A percentile compares a stretch with the other conserved stretches of the same genome.
These are phyloP conservation scores for Scenedesmus sp. DNA, from an alignment of 163 green algal genomes.

Conservation along the genomic window DNA sequence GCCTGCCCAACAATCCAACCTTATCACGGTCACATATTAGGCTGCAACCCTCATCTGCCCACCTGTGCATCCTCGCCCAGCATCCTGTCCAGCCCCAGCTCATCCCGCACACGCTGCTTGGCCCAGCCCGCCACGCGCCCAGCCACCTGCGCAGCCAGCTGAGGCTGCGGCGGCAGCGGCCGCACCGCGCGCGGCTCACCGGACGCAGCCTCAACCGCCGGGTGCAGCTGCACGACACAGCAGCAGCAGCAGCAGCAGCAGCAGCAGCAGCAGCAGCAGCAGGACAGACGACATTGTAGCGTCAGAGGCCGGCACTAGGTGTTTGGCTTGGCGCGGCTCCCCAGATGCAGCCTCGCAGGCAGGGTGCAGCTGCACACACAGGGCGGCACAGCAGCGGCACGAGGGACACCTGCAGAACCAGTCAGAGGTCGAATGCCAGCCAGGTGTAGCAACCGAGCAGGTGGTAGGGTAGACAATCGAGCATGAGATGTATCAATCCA, in stretches of 20 bases:
- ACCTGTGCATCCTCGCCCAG: conserved; percentile 31
- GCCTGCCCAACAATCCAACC: too few species aligned
- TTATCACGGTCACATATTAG: too few species aligned
- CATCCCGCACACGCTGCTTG: conserved; percentile 13
- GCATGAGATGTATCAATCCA: neutral
- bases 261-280: neutral
- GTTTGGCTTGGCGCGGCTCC: too few species aligned
- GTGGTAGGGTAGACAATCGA: neutral
- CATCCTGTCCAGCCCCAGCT: conserved; percentile 37
- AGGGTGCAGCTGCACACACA: too few species aligned
- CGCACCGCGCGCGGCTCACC: neutral
- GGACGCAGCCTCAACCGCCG: neutral
- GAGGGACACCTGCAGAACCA: too few species aligned
- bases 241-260: neutral
- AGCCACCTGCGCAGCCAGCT: neutral
- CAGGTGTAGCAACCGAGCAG: too few species aligned
- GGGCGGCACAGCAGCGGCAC: too few species aligned
- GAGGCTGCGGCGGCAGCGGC: neutral
- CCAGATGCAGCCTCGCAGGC: too few species aligned
- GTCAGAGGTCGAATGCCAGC: too few species aligned
- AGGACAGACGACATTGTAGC: neutral
- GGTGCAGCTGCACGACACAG: neutral
- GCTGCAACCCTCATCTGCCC: neutral
- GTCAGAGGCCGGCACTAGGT: neutral
- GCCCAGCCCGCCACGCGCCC: neutral